These are phyloP conservation scores for Aspergillus alliaceus DNA, from an alignment of 2,329 filamentous ascomycete genomes.

Conservation along the genomic window DNA sequence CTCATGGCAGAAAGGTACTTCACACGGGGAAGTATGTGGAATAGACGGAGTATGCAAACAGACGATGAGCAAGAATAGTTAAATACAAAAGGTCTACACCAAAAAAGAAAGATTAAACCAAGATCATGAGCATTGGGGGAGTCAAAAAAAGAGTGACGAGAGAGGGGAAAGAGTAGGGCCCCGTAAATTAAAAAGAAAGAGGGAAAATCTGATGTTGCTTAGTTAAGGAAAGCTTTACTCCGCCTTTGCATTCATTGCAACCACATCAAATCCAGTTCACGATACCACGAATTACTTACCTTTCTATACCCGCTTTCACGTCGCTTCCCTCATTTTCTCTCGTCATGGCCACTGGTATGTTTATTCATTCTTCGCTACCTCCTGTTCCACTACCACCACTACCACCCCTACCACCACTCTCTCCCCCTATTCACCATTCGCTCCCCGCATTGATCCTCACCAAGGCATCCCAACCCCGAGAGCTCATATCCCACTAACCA, in stretches of 20 bases:
- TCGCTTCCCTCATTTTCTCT: neutral
- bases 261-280: neutral
- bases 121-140: neutral
- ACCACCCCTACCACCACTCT: neutral
- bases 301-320: neutral
- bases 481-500: constrained; percentile 7
- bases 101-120: neutral
- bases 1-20: constrained; percentile 30
- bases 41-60: neutral
- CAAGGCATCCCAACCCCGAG: constrained; percentile 1
- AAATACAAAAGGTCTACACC: neutral
- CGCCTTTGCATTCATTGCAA: neutral
- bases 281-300: neutral
- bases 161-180: constrained; percentile 8
- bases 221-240: constrained; percentile 3
- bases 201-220: constrained; percentile 10
- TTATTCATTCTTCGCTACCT: constrained; percentile 7
- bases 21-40: neutral
- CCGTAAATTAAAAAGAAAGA: neutral
- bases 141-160: neutral
- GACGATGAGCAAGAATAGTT: neutral
- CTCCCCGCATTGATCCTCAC: neutral
- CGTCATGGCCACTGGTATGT: constrained; percentile 3
- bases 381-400: too few species aligned
- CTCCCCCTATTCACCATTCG: neutral